Percentiles rank a stretch among this genome's conserved stretches.
These are phyloP conservation scores for Alternaria metachromatica DNA, from an alignment of 2,329 filamentous ascomycete genomes.

Conservation along the genomic window DNA sequence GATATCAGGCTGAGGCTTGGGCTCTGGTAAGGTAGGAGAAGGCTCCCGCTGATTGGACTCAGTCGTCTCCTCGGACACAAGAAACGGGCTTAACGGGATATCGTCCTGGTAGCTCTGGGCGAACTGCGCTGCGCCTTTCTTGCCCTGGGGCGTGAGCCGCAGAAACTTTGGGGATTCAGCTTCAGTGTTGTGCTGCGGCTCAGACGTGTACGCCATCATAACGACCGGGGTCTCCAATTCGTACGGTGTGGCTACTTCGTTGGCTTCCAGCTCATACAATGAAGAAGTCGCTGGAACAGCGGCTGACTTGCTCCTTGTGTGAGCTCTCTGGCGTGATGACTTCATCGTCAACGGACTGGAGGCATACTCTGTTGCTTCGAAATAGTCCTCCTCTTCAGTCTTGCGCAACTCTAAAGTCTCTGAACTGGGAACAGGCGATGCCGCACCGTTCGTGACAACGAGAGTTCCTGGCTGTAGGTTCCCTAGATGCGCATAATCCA, in stretches of 20 bases:
- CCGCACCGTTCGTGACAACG: slow-evolving; percentile 55
- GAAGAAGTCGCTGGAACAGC: slow-evolving; percentile 21
- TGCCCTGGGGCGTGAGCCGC: slow-evolving; percentile 27
- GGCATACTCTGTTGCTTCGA: slow-evolving; percentile 25
- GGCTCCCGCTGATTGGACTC: background rate
- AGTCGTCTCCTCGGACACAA: background rate
- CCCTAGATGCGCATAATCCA: slow-evolving; percentile 52
- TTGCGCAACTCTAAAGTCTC: slow-evolving; percentile 14
- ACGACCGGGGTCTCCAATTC: background rate
- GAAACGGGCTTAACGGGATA: slow-evolving; percentile 36
- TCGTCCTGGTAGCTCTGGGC: slow-evolving; percentile 41
- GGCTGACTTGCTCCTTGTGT: slow-evolving; percentile 40
- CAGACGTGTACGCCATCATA: slow-evolving; percentile 4
- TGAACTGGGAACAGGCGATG: slow-evolving; percentile 54
- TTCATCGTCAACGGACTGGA: slow-evolving; percentile 32
- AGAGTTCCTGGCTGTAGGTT: slow-evolving; percentile 53
- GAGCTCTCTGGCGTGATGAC: slow-evolving; percentile 23
- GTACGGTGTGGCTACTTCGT: background rate
- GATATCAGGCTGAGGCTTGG: slow-evolving; percentile 9
- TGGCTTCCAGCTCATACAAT: slow-evolving; percentile 12
- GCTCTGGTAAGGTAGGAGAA: slow-evolving; percentile 15
- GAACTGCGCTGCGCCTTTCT: slow-evolving; percentile 25
- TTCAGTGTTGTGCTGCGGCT: background rate
- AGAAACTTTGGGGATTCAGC: slow-evolving; percentile 20
- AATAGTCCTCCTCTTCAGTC: slow-evolving; percentile 37